Percentiles rank a stretch among this genome's conserved stretches.
Conservation (phyloP, 1,139 yeast genomes). For the Blastobotrys serpentis region DNA sequence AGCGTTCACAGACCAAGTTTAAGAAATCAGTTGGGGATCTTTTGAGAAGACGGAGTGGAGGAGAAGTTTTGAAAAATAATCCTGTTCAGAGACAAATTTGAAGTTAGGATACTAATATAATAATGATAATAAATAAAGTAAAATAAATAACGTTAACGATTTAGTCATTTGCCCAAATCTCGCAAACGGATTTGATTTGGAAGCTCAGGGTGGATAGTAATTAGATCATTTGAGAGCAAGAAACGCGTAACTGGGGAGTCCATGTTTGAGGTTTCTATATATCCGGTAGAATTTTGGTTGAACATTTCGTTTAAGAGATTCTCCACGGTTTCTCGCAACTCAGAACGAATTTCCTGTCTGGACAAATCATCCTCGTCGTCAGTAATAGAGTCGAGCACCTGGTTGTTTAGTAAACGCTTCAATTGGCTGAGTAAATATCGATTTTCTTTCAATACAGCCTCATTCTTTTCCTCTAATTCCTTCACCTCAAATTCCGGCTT, state of each 20-base stretch:
- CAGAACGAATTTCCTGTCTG: constrained; percentile 5
- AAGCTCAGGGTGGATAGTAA: constrained; percentile 21
- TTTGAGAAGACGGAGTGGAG: constrained; percentile 17
- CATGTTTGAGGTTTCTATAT: background rate
- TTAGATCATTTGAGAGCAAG: constrained; percentile 25
- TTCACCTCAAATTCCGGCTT: constrained; percentile 19
- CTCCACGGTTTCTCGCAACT: constrained; percentile 20
- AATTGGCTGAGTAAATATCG: constrained; percentile 17
- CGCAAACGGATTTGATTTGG: constrained; percentile 22
- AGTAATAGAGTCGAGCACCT: constrained; percentile 17
- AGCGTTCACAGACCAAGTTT: constrained; percentile 19
- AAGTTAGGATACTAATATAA: background rate
- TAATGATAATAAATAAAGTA: background rate
- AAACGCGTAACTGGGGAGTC: constrained; percentile 20
- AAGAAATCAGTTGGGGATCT: constrained; percentile 20
- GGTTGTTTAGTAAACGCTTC: constrained; percentile 19
- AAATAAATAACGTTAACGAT: constrained; percentile 1
- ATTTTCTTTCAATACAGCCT: constrained; percentile 10
- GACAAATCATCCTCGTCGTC: background rate
- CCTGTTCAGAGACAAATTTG: constrained; percentile 8
- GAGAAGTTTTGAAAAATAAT: constrained; percentile 15
- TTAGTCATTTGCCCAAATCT: constrained; percentile 23
- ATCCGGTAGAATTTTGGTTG: constrained; percentile 18
- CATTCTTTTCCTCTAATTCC: constrained; percentile 10
- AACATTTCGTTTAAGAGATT: constrained; percentile 27